phyloP scores from a whole-genome alignment of 352 stramenopile species.

The Albugo laibachii region DNA sequence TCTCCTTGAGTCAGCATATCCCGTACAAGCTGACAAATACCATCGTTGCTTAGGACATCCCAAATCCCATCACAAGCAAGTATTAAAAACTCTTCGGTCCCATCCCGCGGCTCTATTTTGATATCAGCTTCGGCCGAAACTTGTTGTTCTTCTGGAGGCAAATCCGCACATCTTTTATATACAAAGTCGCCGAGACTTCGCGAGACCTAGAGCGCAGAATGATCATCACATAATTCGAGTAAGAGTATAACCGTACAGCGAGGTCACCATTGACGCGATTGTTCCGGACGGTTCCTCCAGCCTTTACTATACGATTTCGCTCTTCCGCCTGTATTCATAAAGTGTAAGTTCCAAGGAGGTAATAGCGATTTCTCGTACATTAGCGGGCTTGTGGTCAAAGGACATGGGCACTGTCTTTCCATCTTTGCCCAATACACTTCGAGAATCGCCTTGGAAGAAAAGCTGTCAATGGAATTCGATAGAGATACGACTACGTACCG shows the following conservation, averaged over 20 bases:
- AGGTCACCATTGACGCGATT: constrained; percentile 73
- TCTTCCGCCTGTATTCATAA: constrained; percentile 18
- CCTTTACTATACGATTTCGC: constrained; percentile 42
- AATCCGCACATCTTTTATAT: constrained; percentile 46
- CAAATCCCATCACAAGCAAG: constrained; percentile 87
- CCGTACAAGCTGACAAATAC: constrained; percentile 70
- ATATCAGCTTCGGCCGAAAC: constrained; percentile 79
- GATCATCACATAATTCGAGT: not conserved
- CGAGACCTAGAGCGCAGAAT: constrained; percentile 28
- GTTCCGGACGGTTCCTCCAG: constrained; percentile 41
- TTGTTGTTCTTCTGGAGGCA: constrained; percentile 50
- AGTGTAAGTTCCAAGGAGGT: constrained; percentile 14
- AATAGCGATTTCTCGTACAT: constrained; percentile 25
- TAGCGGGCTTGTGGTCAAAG: constrained; percentile 84
- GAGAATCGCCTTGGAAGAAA: constrained; percentile 31
- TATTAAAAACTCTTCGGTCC: constrained; percentile 80
- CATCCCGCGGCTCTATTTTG: constrained; percentile 47
- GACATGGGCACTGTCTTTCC: constrained; percentile 47
- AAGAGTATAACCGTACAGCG: constrained; percentile 19
- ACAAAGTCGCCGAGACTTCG: constrained; percentile 58
- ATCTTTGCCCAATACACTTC: constrained; percentile 40
- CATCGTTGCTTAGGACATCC: constrained; percentile 86
- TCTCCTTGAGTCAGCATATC: constrained; percentile 52
- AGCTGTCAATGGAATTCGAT: not conserved
- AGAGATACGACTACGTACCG: constrained; percentile 11